Conservation (phyloP, 2,329 filamentous ascomycete genomes). For the Stemphylium vesicarium region DNA sequence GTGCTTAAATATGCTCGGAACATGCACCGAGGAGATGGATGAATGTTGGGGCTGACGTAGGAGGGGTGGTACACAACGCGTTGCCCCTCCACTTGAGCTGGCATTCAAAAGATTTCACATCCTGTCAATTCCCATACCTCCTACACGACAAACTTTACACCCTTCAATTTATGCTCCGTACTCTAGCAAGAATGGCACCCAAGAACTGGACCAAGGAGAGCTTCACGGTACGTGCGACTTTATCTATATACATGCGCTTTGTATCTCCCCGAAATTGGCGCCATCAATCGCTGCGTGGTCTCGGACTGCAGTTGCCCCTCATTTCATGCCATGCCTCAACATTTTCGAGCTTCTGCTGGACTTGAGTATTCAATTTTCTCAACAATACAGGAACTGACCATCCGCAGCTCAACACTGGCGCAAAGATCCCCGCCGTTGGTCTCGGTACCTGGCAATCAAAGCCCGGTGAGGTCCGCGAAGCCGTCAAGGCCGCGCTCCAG, state of each 20-base stretch:
- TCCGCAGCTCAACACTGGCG: slow-evolving; percentile 59
- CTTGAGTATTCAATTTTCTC: not conserved
- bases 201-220: slow-evolving; percentile 49
- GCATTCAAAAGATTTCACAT: slow-evolving; percentile 10
- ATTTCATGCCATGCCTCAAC: not conserved
- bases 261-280: not conserved
- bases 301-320: not conserved
- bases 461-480: slow-evolving; percentile 71
- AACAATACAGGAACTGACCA: slow-evolving; percentile 3
- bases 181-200: slow-evolving; percentile 38
- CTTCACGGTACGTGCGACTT: slow-evolving; percentile 22
- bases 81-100: slow-evolving; percentile 7
- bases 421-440: slow-evolving; percentile 77
- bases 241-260: too few species aligned
- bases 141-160: slow-evolving; percentile 9
- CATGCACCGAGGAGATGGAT: not conserved
- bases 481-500: slow-evolving; percentile 72
- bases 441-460: slow-evolving; percentile 81
- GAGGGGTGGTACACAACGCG: slow-evolving; percentile 15
- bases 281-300: not conserved
- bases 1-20: slow-evolving; percentile 12
- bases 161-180: slow-evolving; percentile 29
- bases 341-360: not conserved
- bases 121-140: slow-evolving; percentile 7
- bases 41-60: slow-evolving; percentile 16